Base-by-base conservation (phyloP, 1,284 basidiomycete species). In the Cryptococcus jaspeensis region DNA sequence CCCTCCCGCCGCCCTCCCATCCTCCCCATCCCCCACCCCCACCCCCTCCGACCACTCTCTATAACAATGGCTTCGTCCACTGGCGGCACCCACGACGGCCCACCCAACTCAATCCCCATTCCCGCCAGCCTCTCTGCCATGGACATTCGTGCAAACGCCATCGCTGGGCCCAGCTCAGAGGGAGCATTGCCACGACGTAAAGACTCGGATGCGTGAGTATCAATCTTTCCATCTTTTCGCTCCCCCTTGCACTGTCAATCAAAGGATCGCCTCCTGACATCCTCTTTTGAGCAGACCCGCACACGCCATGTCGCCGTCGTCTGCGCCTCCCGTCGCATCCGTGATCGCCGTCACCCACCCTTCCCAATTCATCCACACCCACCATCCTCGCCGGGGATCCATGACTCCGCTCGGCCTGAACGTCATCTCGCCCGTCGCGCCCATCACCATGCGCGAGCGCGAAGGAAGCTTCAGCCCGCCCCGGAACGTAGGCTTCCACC, bases 351-450 rank as follows among this genome's bases (percentile, higher is more conserved):
- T 73, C 43, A 71, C 73, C 2, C 75, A 77, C 61, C 76, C 76
- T 9, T 69, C 76, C 2, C 63, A 65, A 48, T 78, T 71, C 60
- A 78, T 78, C 40, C 76, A 78, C 58, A 78, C 76, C 16, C 75
- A 78, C 55, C 75, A 76, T 51, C 76, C 76, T 3, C 69, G 75
- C 28, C 67, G 76, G 7, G 71, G 69, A 1, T 76, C 74, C 9
- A 65, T 75, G 55, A 76, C 73, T 3, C 76, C 76, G 2, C 63
- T 76, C 12, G 75, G 74, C 6, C 66, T 78, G 9, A 71, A 78
- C 51, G 65, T 76, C 55, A 77, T 78, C 48, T 75, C 75, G 1
- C 76, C 76, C 18, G 69, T 74, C 2, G 55, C 73, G 1, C 76
- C 75, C 12, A 41, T 52, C 6, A 58, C 41, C 35, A 16, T 12